phyloP scores from a whole-genome alignment of 768 basidiomycete genomes.

The Galerina sulciceps region DNA sequence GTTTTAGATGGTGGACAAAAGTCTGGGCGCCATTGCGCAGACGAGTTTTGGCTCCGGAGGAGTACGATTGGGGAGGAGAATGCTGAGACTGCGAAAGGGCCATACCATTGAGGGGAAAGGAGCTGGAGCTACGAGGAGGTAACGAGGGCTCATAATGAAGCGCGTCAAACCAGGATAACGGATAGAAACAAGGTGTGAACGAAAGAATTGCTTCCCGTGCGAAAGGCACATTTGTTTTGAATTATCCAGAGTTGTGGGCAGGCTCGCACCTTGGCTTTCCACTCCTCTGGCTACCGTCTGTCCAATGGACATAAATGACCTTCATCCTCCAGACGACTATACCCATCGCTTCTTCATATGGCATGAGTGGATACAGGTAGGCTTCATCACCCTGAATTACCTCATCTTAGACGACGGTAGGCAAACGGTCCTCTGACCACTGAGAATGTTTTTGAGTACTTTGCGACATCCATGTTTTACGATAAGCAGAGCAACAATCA shows the following conservation, averaged over 20 bases:
- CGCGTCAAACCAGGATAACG: slow-evolving; percentile 33
- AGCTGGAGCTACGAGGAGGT: slow-evolving; percentile 12
- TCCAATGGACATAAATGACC: slow-evolving; percentile 56
- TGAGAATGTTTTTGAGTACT: slow-evolving; percentile 89
- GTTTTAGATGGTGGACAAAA: slow-evolving; percentile 53
- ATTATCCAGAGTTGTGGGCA: slow-evolving; percentile 25
- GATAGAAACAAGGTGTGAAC: slow-evolving; percentile 33
- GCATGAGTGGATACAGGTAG: slow-evolving; percentile 88
- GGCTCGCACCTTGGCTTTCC: slow-evolving; percentile 17
- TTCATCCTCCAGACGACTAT: slow-evolving; percentile 83
- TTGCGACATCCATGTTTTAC: slow-evolving; percentile 90
- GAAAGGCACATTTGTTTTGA: slow-evolving; percentile 23
- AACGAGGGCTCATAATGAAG: slow-evolving; percentile 33
- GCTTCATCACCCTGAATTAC: slow-evolving; percentile 4
- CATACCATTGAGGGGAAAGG: slow-evolving; percentile 26
- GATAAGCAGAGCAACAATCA: slow-evolving; percentile 95
- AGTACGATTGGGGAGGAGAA: slow-evolving; percentile 9
- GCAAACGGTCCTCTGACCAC: slow-evolving; percentile 77
- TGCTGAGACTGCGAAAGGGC: slow-evolving; percentile 8
- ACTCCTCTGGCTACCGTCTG: slow-evolving; percentile 25
- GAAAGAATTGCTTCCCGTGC: slow-evolving; percentile 35
- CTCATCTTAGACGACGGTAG: slow-evolving; percentile 33
- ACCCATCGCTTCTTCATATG: slow-evolving; percentile 86
- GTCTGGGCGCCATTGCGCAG: slow-evolving; percentile 16
- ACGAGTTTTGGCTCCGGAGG: slow-evolving; percentile 2